Conservation (phyloP, 1,139 yeast genomes). For the Nakaseomyces kungkrabaensis region DNA sequence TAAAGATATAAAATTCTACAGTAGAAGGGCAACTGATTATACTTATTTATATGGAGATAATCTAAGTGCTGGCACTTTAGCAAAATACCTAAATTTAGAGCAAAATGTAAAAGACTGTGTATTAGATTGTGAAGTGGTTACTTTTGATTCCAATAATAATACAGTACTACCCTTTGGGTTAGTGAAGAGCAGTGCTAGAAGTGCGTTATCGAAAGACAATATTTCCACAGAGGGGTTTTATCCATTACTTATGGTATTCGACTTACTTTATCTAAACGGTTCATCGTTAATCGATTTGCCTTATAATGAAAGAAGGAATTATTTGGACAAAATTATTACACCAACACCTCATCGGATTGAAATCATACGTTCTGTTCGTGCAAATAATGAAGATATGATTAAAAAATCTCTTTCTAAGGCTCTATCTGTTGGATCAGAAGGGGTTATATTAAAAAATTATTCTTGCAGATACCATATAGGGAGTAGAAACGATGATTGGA, state of each 20-base stretch:
- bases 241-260: slow-evolving; percentile 66
- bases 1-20: slow-evolving; percentile 45
- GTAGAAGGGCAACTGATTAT: slow-evolving; percentile 66
- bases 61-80: slow-evolving; percentile 44
- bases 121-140: slow-evolving; percentile 90
- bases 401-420: slow-evolving; percentile 47
- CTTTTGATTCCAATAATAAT: slow-evolving; percentile 58
- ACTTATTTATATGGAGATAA: slow-evolving; percentile 65
- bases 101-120: slow-evolving; percentile 40
- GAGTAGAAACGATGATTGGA: slow-evolving; percentile 55
- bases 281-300: slow-evolving; percentile 45
- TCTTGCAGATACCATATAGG: slow-evolving; percentile 52
- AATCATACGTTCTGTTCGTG: slow-evolving; percentile 40
- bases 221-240: slow-evolving; percentile 27
- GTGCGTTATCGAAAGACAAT: slow-evolving; percentile 29
- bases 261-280: slow-evolving; percentile 61
- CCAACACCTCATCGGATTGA: slow-evolving; percentile 46
- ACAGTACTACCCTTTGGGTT: slow-evolving; percentile 71
- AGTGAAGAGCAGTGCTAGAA: slow-evolving; percentile 55
- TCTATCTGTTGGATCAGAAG: slow-evolving; percentile 63
- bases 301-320: slow-evolving; percentile 45
- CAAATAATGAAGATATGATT: slow-evolving; percentile 42
- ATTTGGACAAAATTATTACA: slow-evolving; percentile 39
- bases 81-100: slow-evolving; percentile 42
- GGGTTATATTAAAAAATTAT: slow-evolving; percentile 65